Conservation (phyloP, 2,329 filamentous ascomycete genomes). For the Alternaria dauci region DNA sequence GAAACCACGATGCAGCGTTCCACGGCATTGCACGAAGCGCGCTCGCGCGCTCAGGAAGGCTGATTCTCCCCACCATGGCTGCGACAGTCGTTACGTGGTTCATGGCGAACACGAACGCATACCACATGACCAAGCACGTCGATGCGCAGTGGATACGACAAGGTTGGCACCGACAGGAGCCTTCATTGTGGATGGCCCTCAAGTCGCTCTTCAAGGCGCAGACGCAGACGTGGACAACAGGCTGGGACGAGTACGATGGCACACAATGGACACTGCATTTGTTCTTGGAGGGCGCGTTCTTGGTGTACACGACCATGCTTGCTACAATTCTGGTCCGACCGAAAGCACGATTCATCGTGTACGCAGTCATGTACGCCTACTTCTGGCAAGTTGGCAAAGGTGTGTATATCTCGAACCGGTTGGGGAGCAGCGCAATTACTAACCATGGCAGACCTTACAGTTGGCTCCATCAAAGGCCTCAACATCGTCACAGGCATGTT, state of each 20-base stretch:
- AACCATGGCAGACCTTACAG: constrained; percentile 39
- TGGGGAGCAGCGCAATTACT: constrained; percentile 18
- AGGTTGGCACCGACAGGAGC: constrained; percentile 49
- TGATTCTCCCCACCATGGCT: constrained; percentile 65
- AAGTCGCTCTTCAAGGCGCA: constrained; percentile 43
- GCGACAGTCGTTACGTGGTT: constrained; percentile 66
- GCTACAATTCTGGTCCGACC: constrained; percentile 52
- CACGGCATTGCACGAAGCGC: constrained; percentile 64
- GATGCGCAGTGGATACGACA: constrained; percentile 67
- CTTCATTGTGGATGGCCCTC: constrained; percentile 43
- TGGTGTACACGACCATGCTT: constrained; percentile 55
- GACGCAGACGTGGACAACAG: constrained; percentile 51
- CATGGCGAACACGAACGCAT: constrained; percentile 64
- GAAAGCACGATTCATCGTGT: constrained; percentile 48
- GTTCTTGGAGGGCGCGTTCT: constrained; percentile 54
- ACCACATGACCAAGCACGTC: constrained; percentile 63
- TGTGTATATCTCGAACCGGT: constrained; percentile 19
- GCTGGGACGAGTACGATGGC: constrained; percentile 53
- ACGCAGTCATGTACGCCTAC: constrained; percentile 51
- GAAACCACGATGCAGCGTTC: constrained; percentile 63
- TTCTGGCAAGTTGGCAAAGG: constrained; percentile 51
- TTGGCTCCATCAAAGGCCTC: constrained; percentile 55
- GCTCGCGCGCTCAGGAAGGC: constrained; percentile 65
- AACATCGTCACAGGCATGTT: constrained; percentile 71
- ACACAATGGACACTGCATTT: constrained; percentile 56